Percentiles rank a stretch among this genome's conserved stretches.
phyloP scores from a whole-genome alignment of 306 rosid species.

The Dryas drummondii region DNA sequence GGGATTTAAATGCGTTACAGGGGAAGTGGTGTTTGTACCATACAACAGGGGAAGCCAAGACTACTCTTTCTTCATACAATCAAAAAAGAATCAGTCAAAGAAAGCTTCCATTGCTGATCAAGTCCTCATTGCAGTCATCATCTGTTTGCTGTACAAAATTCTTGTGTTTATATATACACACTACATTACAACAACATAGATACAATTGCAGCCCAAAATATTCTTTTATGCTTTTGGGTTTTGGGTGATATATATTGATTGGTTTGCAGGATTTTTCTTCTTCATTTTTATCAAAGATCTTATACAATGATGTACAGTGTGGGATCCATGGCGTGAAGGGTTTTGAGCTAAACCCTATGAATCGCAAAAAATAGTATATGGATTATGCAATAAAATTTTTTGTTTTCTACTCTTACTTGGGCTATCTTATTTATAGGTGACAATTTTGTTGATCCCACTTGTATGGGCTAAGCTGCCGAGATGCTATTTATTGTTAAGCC shows the following conservation, averaged over 20 bases:
- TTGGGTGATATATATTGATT: background rate
- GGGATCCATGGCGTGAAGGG: constrained; percentile 10
- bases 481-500: no score
- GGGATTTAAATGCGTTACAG: constrained; percentile 45
- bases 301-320: constrained; percentile 6
- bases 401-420: no score
- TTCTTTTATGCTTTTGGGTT: background rate
- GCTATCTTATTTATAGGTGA: no score
- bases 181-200: constrained; percentile 12
- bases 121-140: constrained; percentile 42
- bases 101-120: constrained; percentile 58
- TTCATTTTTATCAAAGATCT: constrained; percentile 2
- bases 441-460: background rate
- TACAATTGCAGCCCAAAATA: background rate
- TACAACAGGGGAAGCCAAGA: constrained; percentile 35
- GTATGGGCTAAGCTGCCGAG: background rate
- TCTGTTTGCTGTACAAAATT: constrained; percentile 47
- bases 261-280: background rate
- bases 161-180: constrained; percentile 32
- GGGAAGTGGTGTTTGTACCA: constrained; percentile 55
- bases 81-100: constrained; percentile 20
- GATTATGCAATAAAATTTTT: no score
- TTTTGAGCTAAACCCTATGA: no score
- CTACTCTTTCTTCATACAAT: constrained; percentile 57
- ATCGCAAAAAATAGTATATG: no score